Evolutionary conservation across 805 yeast species (phyloP).

Genomic region (Candida hispaniensis): DNA sequence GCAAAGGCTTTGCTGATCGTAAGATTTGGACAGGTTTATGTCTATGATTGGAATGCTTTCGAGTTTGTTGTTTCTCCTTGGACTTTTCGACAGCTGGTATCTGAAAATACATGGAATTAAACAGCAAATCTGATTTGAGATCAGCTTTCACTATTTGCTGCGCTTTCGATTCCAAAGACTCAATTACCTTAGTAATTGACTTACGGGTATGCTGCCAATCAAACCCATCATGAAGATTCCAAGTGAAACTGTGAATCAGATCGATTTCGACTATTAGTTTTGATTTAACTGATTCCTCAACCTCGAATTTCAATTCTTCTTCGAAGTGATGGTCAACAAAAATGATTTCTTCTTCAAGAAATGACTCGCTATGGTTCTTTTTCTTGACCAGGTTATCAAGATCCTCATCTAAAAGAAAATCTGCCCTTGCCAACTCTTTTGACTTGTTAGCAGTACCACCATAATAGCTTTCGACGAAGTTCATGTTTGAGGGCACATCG

Average conservation of each 20-base stretch:
- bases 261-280: constrained; percentile 21
- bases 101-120: constrained; percentile 70
- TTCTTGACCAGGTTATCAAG: constrained; percentile 25
- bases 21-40: constrained; percentile 41
- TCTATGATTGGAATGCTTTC: too few species aligned
- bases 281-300: too few species aligned
- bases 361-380: too few species aligned
- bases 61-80: too few species aligned
- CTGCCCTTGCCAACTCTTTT: constrained; percentile 18
- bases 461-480: constrained; percentile 29
- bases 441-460: constrained; percentile 18
- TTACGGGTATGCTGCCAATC: constrained; percentile 78
- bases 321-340: constrained; percentile 10
- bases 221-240: constrained; percentile 71
- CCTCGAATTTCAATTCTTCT: too few species aligned
- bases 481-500: constrained; percentile 23
- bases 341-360: constrained; percentile 9
- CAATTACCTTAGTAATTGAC: constrained; percentile 54
- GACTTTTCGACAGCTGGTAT: constrained; percentile 41
- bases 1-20: constrained; percentile 54
- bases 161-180: constrained; percentile 45
- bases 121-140: constrained; percentile 46
- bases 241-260: constrained; percentile 22
- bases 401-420: constrained; percentile 27
- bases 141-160: constrained; percentile 20